Base-by-base conservation (phyloP, 768 basidiomycete species). In the Leccinum barrowsii region DNA sequence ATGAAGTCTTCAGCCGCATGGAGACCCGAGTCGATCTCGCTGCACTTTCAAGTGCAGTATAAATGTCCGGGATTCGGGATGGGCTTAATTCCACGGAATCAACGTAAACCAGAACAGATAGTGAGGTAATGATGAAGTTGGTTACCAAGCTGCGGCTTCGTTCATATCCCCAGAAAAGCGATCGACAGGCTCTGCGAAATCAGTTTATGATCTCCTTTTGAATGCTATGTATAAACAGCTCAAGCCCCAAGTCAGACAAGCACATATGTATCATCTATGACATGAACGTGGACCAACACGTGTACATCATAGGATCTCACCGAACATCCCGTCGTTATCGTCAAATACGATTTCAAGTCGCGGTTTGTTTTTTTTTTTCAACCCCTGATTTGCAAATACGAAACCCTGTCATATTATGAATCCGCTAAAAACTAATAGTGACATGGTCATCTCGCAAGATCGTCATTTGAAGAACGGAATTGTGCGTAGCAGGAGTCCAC, bases 81-180 rank as follows among this genome's bases (percentile, higher is more conserved):
- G 22, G 47, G 22, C 65, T 19, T 42, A 65, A 61, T 22, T 67
- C 70, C 63, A 67, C 61, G 67, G 67, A 71, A 70, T 59, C 69
- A 44, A 70, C 56, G 71, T 63, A 58, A 58, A 75, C 56, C 15
- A 44, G 42, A 60, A 63, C n/a, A 63, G 50, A 17, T 58, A 11
- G 67, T 73, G 63, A 70, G 66, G 64, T 72, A 73, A 61, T 61
- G 55, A 55, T 72, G 69, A 62, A 73, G 74, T 63, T 67, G 57
- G 64, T 67, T 40, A 15, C 51, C 40, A 60, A 34, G 47, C 51
- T 44, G 47, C 54, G 32, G 50, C 56, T 58, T 63, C 52, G 44
- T 63, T 58, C 56, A 53, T 67, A 59, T 64, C 65, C 63, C 63
- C 56, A 26, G 59, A 53, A 42, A 52, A 61, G 58, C 59, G 60